Evolutionary conservation across 2,329 filamentous ascomycete genomes (phyloP).

Genomic region (Stylonectria norvegica): DNA sequence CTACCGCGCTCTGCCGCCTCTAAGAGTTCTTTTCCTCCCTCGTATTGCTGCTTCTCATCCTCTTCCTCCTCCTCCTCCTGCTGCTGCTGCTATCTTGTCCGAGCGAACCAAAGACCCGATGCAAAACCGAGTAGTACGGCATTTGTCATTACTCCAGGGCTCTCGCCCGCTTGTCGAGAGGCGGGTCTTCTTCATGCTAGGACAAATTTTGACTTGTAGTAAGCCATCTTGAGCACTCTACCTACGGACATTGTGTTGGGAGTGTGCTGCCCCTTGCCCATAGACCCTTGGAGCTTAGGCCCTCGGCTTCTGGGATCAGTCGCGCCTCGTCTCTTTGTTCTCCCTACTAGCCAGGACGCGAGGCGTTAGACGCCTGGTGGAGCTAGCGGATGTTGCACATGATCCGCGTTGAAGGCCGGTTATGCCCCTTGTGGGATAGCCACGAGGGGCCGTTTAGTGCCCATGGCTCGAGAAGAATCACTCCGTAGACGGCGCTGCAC

Average conservation of each 20-base stretch:
- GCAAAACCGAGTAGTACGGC: constrained; percentile 11
- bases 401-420: constrained; percentile 24
- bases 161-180: constrained; percentile 6
- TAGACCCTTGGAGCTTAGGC: no score
- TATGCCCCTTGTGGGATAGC: constrained; percentile 26
- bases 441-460: constrained; percentile 13
- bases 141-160: constrained; percentile 24
- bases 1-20: no score
- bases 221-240: constrained; percentile 18
- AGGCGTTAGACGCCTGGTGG: constrained; percentile 32
- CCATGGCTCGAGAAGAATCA: background rate
- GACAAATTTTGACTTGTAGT: constrained; percentile 16
- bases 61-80: constrained; percentile 10
- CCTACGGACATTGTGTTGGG: constrained; percentile 20
- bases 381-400: constrained; percentile 31
- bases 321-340: constrained; percentile 10
- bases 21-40: no score
- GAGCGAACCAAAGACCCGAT: constrained; percentile 7
- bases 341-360: constrained; percentile 18
- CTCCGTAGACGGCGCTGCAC: background rate
- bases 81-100: constrained; percentile 8
- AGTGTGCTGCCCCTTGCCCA: constrained; percentile 9
- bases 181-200: constrained; percentile 8
- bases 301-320: constrained; percentile 8
- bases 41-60: constrained; percentile 3